Base-by-base conservation (phyloP, 768 basidiomycete genomes). In the Calocera cornea region DNA sequence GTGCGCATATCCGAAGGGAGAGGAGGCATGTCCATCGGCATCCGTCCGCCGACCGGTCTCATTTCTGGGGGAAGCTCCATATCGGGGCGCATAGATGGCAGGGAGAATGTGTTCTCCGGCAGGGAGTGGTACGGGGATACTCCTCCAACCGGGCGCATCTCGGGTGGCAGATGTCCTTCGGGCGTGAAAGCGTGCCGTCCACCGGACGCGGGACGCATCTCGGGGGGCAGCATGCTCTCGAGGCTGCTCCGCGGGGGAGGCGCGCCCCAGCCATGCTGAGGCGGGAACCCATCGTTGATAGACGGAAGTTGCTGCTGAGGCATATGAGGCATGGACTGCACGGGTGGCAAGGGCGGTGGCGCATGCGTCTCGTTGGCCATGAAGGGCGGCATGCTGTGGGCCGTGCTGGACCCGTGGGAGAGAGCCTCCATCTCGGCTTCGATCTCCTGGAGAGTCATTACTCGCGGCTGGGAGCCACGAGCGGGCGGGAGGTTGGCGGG, bases 401-500 rank as follows among this genome's bases (percentile, higher is more conserved):
- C 38, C 17, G 75, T 22, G 77, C 70, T 41, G 71, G 70, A 7
- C 75, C 73, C 68, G 49, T 69, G 70, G 33, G 84, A 84, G 27
- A 80, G 82, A 7, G 82, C 81, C n/a, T 82, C 81, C 88, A 92
- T 90, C 75, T 93, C 91, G 1, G 86, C 83, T 72, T 93, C 91
- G 68, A 93, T 87, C 70, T 93, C 91, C 70, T 89, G 86, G 31
- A 92, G 74, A 0, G 89, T 91, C 22, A 85, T 84, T 11, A 81
- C 79, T 38, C 80, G 80, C 3, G 72, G n/a, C 36, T 67, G 63
- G 36, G 69, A 41, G 29, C 49, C 34, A 29, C 54, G 31, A 33
- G 29, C 34, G 2, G 50, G 41, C 44, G 34, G 31, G 11, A 64
- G 31, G 1, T 65, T 36, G n/a, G 65, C 36, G n/a, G 64, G 66